Base-by-base conservation (phyloP, 2,329 filamentous ascomycete genomes). In the Nigrospora oryzae region DNA sequence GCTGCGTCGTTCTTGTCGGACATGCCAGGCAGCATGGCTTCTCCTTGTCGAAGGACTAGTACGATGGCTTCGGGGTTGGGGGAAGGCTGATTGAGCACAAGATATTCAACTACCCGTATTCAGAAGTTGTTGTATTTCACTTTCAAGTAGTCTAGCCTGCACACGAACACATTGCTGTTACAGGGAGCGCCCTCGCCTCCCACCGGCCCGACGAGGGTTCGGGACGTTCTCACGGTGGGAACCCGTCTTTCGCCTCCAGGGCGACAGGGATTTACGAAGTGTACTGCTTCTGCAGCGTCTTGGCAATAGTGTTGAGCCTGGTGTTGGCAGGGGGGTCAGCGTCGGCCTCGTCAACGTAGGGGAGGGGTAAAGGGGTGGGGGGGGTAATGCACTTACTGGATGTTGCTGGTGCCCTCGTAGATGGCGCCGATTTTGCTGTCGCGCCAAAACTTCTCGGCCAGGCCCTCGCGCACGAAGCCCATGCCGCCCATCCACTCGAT, bases 401-500 rank as follows among this genome's bases (percentile, higher is more conserved):
- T 84, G 62, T 84, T 84, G 67, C 84, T 89, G 45, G 86, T 90
- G 31, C 93, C 93, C 72, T 96, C 91, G 63, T 96, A 96, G 56
- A 96, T 97, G 52, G 89, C 89, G 11, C 93, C 93, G 60, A 98
- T 98, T 83, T 97, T 98, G 75, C 86, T 93, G 65, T 98, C 93
- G 39, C 93, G 77, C 77, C 85, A 98, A 72, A 84, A 96, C 80
- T 98, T 98, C 80, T 98, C 93, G 1, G 93, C 93, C 47, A 95
- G 81, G 0, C 93, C 93, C 66, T 98, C 93, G 38, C 93, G 75
- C 14, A 98, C 93, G 58, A 98, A 98, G 38, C 93, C 93, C 93
- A 98, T 97, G 49, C 93, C 93, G 40, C 93, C 93, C 91, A 97
- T 97, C 93, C 93, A 98, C 70, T 98, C 93, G 28, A 98, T 81